These are phyloP conservation scores for Fraxinus nigra DNA, from an alignment of 305 asterid species.

Conservation along the genomic window DNA sequence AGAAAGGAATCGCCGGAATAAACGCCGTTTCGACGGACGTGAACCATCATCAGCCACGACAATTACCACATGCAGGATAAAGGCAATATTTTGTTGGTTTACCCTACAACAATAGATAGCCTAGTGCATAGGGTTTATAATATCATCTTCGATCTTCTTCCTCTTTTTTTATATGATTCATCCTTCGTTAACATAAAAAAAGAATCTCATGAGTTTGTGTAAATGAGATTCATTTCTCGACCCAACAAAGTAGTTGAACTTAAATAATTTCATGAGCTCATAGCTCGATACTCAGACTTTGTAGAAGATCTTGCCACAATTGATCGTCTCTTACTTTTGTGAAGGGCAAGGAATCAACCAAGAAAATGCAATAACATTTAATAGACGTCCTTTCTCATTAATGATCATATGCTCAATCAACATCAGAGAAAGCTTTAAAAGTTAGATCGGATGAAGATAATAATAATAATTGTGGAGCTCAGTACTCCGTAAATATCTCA, in stretches of 20 bases:
- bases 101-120: neutral
- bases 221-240: neutral
- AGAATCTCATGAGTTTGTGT: neutral
- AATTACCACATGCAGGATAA: neutral
- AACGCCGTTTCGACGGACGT: slow-evolving; percentile 71
- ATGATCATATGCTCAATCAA: neutral
- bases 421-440: no score
- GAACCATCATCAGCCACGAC: slow-evolving; percentile 46
- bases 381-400: neutral
- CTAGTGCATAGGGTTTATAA: neutral
- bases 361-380: neutral
- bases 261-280: neutral
- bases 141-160: neutral
- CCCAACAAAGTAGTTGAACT: neutral
- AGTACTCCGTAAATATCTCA: no score
- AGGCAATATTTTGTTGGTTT: neutral
- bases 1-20: slow-evolving; percentile 67
- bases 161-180: neutral
- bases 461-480: no score
- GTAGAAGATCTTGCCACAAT: neutral
- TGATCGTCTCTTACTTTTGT: neutral
- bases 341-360: neutral
- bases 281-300: neutral
- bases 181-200: neutral
- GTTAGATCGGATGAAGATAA: neutral